Evolutionary conservation across 306 rosid genomes (phyloP).

Genomic region (Vigna mungo): DNA sequence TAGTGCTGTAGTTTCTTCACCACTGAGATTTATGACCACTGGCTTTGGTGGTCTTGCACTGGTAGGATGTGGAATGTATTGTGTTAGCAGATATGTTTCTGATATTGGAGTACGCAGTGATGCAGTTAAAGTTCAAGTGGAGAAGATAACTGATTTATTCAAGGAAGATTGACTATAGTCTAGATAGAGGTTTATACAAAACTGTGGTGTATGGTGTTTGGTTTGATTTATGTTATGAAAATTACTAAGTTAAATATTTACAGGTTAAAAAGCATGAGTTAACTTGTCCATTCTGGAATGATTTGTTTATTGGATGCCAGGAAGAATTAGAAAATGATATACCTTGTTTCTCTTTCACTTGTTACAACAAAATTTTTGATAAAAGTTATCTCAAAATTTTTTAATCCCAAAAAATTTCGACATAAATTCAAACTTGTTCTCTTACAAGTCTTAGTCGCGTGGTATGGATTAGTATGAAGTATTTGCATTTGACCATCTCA

Average conservation of each 20-base stretch:
- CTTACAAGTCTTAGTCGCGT: background rate
- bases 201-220: background rate
- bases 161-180: background rate
- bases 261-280: background rate
- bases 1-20: conserved; percentile 46
- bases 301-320: background rate
- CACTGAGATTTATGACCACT: conserved; percentile 46
- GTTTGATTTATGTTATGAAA: conserved; percentile 1
- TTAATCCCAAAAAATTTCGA: too few relatives aligned
- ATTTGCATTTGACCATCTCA: conserved; percentile 3
- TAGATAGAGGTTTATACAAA: background rate
- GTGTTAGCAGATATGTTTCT: conserved; percentile 52
- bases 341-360: background rate
- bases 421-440: too few relatives aligned
- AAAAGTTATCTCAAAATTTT: too few relatives aligned
- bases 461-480: background rate
- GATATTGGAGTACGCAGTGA: conserved; percentile 68
- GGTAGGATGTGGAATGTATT: conserved; percentile 57
- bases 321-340: background rate
- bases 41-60: conserved; percentile 47
- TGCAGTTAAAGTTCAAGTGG: conserved; percentile 63
- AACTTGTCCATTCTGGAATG: background rate
- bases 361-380: background rate
- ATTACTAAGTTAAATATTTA: background rate
- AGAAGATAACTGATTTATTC: conserved; percentile 37